Evolutionary conservation across 2,329 filamentous ascomycete species (phyloP).

Genomic region (Nigrospora sphaerica): DNA sequence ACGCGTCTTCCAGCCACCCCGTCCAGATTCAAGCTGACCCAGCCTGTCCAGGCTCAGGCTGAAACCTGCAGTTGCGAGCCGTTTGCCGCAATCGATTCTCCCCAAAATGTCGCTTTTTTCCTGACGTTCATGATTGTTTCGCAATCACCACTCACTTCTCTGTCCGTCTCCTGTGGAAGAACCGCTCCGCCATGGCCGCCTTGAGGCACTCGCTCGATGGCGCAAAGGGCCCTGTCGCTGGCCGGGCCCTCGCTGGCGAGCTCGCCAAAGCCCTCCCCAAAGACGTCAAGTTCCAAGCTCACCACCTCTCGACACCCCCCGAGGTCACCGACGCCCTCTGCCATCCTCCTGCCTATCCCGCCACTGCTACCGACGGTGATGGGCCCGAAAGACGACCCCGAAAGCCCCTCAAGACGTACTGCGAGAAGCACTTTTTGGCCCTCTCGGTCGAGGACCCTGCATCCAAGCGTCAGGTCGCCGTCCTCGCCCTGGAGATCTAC

Average conservation of each 20-base stretch:
- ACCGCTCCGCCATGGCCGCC: too few species aligned
- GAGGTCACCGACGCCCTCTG: slow-evolving; percentile 69
- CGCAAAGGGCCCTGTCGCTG: neutral
- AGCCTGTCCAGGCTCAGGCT: too few species aligned
- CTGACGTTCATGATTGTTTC: too few species aligned
- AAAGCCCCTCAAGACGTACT: slow-evolving; percentile 53
- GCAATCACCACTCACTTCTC: too few species aligned
- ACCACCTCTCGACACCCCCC: slow-evolving; percentile 84
- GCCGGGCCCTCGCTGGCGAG: slow-evolving; percentile 24
- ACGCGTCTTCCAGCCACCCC: too few species aligned
- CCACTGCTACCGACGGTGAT: neutral
- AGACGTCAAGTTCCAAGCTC: slow-evolving; percentile 55
- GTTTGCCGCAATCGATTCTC: too few species aligned
- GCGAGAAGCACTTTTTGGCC: slow-evolving; percentile 72
- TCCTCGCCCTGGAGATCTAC: slow-evolving; percentile 80
- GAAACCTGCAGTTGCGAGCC: too few species aligned
- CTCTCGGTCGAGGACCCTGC: slow-evolving; percentile 35
- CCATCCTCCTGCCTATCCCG: slow-evolving; percentile 60
- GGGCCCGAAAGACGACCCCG: slow-evolving; percentile 49
- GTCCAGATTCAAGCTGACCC: too few species aligned
- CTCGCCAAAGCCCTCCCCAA: slow-evolving; percentile 47
- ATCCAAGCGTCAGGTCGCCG: slow-evolving; percentile 47
- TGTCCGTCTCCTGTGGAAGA: too few species aligned
- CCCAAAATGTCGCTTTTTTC: too few species aligned
- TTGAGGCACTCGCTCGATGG: too few species aligned